phyloP scores from a whole-genome alignment of 2,329 filamentous ascomycete genomes.

The Pseudogymnoascus sp. region DNA sequence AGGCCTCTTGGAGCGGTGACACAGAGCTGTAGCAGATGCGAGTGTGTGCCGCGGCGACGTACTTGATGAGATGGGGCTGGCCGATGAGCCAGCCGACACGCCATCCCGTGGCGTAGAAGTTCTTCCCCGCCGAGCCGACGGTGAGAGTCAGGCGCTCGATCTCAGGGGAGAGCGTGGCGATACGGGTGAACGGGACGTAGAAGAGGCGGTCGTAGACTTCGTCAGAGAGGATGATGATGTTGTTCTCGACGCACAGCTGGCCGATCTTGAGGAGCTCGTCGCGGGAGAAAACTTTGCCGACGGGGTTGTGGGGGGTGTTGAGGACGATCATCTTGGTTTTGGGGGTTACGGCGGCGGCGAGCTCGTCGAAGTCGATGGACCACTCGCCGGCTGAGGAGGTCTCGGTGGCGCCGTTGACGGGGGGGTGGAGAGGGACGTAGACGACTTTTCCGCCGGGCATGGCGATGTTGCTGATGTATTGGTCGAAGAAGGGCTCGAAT shows the following conservation, averaged over 20 bases:
- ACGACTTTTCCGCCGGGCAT: slow-evolving; percentile 94
- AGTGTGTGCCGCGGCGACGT: slow-evolving; percentile 87
- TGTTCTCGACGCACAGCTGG: slow-evolving; percentile 81
- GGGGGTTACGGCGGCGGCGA: slow-evolving; percentile 72
- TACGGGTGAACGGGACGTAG: slow-evolving; percentile 90
- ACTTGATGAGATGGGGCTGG: slow-evolving; percentile 77
- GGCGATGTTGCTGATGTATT: slow-evolving; percentile 98
- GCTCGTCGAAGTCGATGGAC: slow-evolving; percentile 74
- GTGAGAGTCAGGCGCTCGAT: slow-evolving; percentile 83
- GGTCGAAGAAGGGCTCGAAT: slow-evolving; percentile 98
- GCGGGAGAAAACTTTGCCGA: slow-evolving; percentile 88
- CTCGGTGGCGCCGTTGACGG: slow-evolving; percentile 65
- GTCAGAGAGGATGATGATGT: slow-evolving; percentile 87
- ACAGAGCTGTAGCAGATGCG: slow-evolving; percentile 94
- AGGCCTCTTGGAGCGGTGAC: slow-evolving; percentile 87
- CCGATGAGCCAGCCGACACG: slow-evolving; percentile 92
- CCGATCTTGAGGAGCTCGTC: slow-evolving; percentile 79
- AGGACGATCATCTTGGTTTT: slow-evolving; percentile 95
- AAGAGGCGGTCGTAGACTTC: slow-evolving; percentile 93
- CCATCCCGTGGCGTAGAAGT: slow-evolving; percentile 98
- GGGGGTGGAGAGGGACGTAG: slow-evolving; percentile 91
- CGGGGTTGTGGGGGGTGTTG: slow-evolving; percentile 83
- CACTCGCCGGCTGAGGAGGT: slow-evolving; percentile 84
- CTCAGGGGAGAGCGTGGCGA: slow-evolving; percentile 84
- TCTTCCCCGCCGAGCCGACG: slow-evolving; percentile 93